Base-by-base conservation (phyloP, 192 early-diverging fungal species). In the Coemansia sp. region DNA sequence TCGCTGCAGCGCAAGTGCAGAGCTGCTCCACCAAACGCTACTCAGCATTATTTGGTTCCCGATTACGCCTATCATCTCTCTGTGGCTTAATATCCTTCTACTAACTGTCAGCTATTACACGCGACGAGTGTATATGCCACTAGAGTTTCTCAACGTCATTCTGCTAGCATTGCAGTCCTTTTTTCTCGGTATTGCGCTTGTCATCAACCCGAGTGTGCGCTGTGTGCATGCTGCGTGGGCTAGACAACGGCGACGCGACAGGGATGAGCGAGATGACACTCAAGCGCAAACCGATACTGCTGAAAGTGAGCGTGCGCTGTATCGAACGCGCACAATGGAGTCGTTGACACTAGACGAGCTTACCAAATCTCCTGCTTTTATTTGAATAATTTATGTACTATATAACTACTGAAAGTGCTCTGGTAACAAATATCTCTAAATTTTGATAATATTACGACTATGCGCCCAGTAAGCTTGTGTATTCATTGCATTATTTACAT, bases 31-130 rank as follows among this genome's bases (percentile, higher is more conserved):
- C n/a, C 61, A 57, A 34, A 73, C 78, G 29, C 53, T 81, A n/a
- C 1, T 62, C 2, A 60, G 63, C 50, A 76, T 76, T 17, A 66
- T 76, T 48, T 81, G 78, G 78, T 73, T 72, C 37, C 78, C 78
- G 0, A 73, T 81, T 5, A 73, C 70, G 11, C 78, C 78, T 1
- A 73, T 76, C 7, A 10, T 76, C 19, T 69, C 78, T 36, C 61
- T 76, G 44, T 81, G 78, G 78, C 58, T 81, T 32, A 76, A 81
- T 45, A 21, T 68, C 17, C 4, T 68, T 4, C 64, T 75, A 25
- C 21, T 70, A 14, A 34, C 73, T 3, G 31, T 81, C n/a, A 31
- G 58, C 17, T 67, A 81, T 46, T 72, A 75, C 53, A 76, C 41
- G 19, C 45, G 15, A n/a, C 44, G 45, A 6, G 64, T 58, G 23